Conservation (phyloP, 2,329 filamentous ascomycete genomes). For the Hymenoscyphus fraxineus region DNA sequence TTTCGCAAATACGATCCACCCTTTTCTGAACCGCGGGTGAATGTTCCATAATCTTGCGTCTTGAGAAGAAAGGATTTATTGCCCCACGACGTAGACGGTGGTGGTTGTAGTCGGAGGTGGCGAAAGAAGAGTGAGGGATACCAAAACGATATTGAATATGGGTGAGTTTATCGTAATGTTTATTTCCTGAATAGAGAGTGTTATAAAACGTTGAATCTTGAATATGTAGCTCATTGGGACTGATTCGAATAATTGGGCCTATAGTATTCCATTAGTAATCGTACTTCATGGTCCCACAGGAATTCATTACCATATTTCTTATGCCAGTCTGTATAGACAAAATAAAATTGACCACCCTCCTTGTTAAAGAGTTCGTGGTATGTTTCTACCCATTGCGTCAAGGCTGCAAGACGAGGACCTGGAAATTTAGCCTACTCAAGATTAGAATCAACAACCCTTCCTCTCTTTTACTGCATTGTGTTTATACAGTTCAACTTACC, state of each 20-base stretch:
- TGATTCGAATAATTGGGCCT: not conserved
- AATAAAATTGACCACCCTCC: not conserved
- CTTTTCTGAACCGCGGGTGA: not conserved
- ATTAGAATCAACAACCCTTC: too few species aligned
- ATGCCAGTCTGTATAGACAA: not conserved
- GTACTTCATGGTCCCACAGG: not conserved
- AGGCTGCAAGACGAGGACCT: conserved; percentile 19
- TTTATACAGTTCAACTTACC: too few species aligned
- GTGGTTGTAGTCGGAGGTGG: not conserved
- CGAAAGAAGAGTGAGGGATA: not conserved
- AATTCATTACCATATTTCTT: not conserved
- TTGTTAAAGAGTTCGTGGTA: not conserved
- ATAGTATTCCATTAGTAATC: not conserved
- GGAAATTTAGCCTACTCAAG: conserved; percentile 12
- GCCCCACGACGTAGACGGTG: not conserved
- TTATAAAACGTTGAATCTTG: not conserved
- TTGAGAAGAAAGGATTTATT: not conserved
- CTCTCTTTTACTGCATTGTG: too few species aligned
- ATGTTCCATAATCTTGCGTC: not conserved
- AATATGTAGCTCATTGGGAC: not conserved
- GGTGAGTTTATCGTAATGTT: not conserved
- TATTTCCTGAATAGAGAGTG: not conserved
- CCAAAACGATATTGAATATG: not conserved
- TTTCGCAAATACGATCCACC: not conserved
- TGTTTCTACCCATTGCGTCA: not conserved